Evolutionary conservation across 768 basidiomycete genomes (phyloP), one percentile per base, ranked within the genome.

Genomic region (Psilocybe sp.): DNA sequence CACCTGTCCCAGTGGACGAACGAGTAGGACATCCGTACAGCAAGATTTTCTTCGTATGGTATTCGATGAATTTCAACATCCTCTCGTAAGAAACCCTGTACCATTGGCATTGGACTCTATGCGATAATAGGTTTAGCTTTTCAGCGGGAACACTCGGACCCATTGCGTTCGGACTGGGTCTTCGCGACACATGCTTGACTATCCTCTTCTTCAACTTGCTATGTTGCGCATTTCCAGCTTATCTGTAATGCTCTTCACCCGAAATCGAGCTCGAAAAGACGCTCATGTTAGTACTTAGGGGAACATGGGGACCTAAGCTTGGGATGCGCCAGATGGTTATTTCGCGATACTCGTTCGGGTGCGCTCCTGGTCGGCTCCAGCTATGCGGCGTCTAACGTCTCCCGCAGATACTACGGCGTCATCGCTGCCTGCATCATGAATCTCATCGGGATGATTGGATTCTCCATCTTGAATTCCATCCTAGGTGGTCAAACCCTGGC

Each of bases 271-370:
- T 14, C 12, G 18, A 5, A 33, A 10, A 9, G 6, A 7, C 15
- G 15, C 43, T 41, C 37, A 42, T 12, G 20, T 56, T 46, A 6
- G 4, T 14, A 18, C 47, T 11, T n/a, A 65, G 61, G 23, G 46
- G 45, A 12, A 89, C 85, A 16, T 92, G 88, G 80, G 91, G 93
- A 14, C 89, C 92, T 0, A 85, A 83, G 64, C 71, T 89, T 0
- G 93, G 93, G 10, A 80, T 94, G 73, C 78, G 93, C 13, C 90
- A 92, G 58, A 91, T 94, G 88, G 81, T 91, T 18, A 78, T 81
- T 39, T 84, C 90, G 2, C 61, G 64, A 43, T 70, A 71, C 56
- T 60, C 71, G 11, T 71, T 71, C 49, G 70, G 70, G 69, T 72
- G 33, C 28, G 67, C 50, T 0, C 2, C 50, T 46, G 40, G 23